Evolutionary conservation across 2,329 filamentous ascomycete species (phyloP), one percentile per base, ranked within the genome.

Genomic region (Fusarium torulosum): DNA sequence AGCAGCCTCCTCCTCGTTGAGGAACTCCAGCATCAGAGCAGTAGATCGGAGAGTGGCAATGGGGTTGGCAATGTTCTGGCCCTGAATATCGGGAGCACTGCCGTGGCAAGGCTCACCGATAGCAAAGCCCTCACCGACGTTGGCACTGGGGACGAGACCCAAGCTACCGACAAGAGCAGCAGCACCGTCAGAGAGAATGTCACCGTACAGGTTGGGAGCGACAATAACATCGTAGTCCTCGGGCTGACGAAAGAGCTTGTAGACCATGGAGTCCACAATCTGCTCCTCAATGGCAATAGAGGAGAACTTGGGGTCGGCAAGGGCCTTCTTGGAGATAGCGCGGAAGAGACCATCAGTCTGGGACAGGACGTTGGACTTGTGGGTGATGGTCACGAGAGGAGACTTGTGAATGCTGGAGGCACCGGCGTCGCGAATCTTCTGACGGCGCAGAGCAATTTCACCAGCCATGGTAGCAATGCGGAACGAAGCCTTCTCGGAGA

Each of bases 81-180:
- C 96, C 87, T 94, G 90, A 69, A 99, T 99, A 77, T 99, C 96
- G 7, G 96, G 96, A 29, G 96, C 96, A 74, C 91, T 94, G 46
- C 96, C 96, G 80, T 99, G 96, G 84, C 96, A 98, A 53, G 96
- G 96, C 88, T 99, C 96, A 69, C 96, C 96, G 75, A 99, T 98
- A 71, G 93, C 96, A 77, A 98, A 97, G 42, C 87, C 87, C 79
- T 97, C 92, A 69, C 96, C 94, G 13, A 99, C 96, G 78, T 99
- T 99, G 72, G 96, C 96, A 72, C 90, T 93, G 44, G 96, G 96
- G 1, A 99, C 96, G 38, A 99, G 89, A 70, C 96, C 96, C 37
- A 99, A 84, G 55, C 90, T 94, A 44, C 95, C 96, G 27, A 98
- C 95, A 29, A 98, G 89, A 4, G 96, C 96, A 25, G 96, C 96